phyloP scores from a whole-genome alignment of 2,329 filamentous ascomycete species.

The Zopfia rhizophila region DNA sequence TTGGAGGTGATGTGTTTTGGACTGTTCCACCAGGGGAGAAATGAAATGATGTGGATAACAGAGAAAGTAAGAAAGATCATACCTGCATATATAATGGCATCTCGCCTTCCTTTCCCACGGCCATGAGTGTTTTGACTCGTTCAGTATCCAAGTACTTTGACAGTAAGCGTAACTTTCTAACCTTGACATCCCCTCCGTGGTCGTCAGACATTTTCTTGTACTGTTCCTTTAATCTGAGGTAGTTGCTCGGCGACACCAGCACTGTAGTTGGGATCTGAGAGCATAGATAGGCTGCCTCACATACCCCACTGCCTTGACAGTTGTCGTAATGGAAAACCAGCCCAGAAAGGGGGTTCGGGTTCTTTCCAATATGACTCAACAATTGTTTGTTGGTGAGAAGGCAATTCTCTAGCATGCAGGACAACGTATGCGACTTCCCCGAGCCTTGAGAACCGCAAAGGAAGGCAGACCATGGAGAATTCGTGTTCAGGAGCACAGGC shows the following conservation, averaged over 20 bases:
- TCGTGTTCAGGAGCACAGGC: conserved; percentile 61
- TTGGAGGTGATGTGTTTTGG: no score
- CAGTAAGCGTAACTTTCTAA: conserved; percentile 18
- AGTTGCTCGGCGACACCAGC: conserved; percentile 29
- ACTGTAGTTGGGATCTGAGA: conserved; percentile 21
- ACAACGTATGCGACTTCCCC: conserved; percentile 69
- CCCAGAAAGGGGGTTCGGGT: conserved; percentile 64
- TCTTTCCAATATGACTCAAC: conserved; percentile 48
- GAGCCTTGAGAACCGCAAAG: conserved; percentile 70
- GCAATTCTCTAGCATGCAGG: conserved; percentile 69
- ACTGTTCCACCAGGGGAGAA: no score
- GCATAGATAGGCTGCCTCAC: conserved; percentile 28
- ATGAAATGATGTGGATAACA: no score
- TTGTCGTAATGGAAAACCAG: conserved; percentile 66
- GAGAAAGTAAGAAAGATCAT: conserved; percentile 1
- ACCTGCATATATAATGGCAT: conserved; percentile 31
- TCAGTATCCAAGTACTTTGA: conserved; percentile 27
- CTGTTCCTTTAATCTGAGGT: conserved; percentile 13
- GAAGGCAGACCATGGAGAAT: conserved; percentile 66
- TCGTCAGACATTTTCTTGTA: conserved; percentile 20
- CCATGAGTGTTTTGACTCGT: conserved; percentile 30
- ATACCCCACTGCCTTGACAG: conserved; percentile 20
- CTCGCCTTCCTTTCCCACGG: conserved; percentile 20
- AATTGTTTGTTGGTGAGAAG: conserved; percentile 23
- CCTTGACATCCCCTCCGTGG: conserved; percentile 13